phyloP scores from a whole-genome alignment of 352 stramenopile genomes.

The Plasmopara halstedii region DNA sequence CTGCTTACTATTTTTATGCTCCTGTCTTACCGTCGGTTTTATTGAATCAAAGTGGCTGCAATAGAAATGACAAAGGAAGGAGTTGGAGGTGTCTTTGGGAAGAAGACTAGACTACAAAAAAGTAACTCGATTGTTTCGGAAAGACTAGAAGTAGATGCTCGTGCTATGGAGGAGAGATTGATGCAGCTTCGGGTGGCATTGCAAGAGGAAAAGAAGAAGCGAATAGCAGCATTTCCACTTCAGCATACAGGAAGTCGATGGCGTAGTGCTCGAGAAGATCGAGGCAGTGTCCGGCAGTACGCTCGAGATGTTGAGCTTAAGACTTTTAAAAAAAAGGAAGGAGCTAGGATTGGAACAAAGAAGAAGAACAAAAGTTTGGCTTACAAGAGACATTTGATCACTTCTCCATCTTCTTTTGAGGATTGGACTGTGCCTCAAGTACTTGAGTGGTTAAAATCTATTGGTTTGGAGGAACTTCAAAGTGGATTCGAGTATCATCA shows the following conservation, averaged over 20 bases:
- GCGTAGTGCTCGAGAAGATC: slow-evolving; percentile 65
- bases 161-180: slow-evolving; percentile 62
- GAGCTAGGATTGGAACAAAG: slow-evolving; percentile 2
- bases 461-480: slow-evolving; percentile 59
- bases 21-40: too few relatives aligned
- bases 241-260: slow-evolving; percentile 67
- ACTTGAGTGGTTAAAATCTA: slow-evolving; percentile 47
- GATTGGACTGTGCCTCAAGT: slow-evolving; percentile 54
- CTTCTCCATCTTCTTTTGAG: slow-evolving; percentile 33
- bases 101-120: slow-evolving; percentile 5
- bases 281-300: slow-evolving; percentile 66
- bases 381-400: slow-evolving; percentile 3
- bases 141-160: slow-evolving; percentile 63
- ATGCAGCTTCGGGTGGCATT: slow-evolving; percentile 46
- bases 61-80: slow-evolving; percentile 20
- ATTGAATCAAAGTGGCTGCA: too few relatives aligned
- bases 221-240: slow-evolving; percentile 38
- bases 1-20: too few relatives aligned
- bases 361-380: slow-evolving; percentile 13
- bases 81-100: slow-evolving; percentile 21
- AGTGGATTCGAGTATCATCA: slow-evolving; percentile 74
- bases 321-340: slow-evolving; percentile 17
- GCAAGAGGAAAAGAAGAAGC: slow-evolving; percentile 57
- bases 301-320: slow-evolving; percentile 46
- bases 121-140: slow-evolving; percentile 33